phyloP scores from a whole-genome alignment of 805 yeast species.

The Barnettozyma wickerhamii region DNA sequence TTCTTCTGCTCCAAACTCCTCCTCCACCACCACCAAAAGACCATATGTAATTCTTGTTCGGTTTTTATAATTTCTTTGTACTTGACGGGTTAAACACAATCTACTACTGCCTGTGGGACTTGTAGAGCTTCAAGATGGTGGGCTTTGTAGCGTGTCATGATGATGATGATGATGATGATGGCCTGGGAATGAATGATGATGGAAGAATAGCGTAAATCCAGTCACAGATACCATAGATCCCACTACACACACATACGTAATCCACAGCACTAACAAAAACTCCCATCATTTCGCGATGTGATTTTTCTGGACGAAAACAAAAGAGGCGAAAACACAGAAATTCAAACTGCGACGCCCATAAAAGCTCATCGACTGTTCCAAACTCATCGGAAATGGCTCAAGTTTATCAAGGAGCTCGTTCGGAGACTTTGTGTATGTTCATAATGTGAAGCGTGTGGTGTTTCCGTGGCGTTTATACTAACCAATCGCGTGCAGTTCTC shows the following conservation, averaged over 20 bases:
- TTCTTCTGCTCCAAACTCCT: constrained; percentile 3
- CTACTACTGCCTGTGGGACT: too few species aligned
- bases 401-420: constrained; percentile 76
- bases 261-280: constrained; percentile 12
- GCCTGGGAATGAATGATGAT: too few species aligned
- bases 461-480: constrained; percentile 12
- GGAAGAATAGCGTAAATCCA: too few species aligned
- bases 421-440: constrained; percentile 76
- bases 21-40: neutral
- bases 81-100: neutral
- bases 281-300: too few species aligned
- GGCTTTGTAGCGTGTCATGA: too few species aligned
- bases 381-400: constrained; percentile 36
- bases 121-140: too few species aligned
- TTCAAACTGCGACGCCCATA: constrained; percentile 3
- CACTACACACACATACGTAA: too few species aligned
- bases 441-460: too few species aligned
- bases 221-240: too few species aligned
- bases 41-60: neutral
- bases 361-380: neutral
- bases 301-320: too few species aligned
- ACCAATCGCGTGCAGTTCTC: constrained; percentile 41
- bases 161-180: too few species aligned
- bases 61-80: constrained; percentile 1
- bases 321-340: constrained; percentile 2